Percentiles rank a stretch among this genome's conserved stretches.
Conservation (phyloP, 108 stramenopile genomes). For the Licmophora abbreviata region DNA sequence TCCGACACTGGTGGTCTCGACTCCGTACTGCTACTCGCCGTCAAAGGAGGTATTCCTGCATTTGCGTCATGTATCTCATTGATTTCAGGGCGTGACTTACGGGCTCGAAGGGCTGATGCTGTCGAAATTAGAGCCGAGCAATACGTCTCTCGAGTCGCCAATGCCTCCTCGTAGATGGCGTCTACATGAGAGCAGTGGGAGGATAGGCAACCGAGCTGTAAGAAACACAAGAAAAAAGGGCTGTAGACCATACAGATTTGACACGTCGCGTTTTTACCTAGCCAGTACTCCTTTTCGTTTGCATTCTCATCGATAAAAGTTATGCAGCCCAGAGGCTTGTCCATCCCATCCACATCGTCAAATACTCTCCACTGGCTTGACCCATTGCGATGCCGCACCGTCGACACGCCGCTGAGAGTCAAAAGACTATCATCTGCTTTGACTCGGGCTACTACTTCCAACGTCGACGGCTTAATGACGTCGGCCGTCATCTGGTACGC, state of each 20-base stretch:
- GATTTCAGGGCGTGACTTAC: slow-evolving; percentile 4
- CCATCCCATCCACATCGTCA: slow-evolving; percentile 48
- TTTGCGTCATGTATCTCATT: background rate
- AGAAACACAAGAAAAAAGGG: slow-evolving; percentile 23
- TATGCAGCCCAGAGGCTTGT: slow-evolving; percentile 48
- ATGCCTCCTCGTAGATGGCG: slow-evolving; percentile 64
- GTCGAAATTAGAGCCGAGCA: slow-evolving; percentile 49
- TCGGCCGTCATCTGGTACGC: slow-evolving; percentile 32
- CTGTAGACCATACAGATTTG: slow-evolving; percentile 34
- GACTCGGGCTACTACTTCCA: slow-evolving; percentile 53
- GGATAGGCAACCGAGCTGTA: slow-evolving; percentile 26
- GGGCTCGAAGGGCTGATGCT: slow-evolving; percentile 39
- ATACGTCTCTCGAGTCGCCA: slow-evolving; percentile 63
- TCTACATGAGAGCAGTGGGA: slow-evolving; percentile 23
- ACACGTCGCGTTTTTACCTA: no score
- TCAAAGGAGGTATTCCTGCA: slow-evolving; percentile 1
- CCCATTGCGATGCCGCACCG: slow-evolving; percentile 26
- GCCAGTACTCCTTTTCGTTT: slow-evolving; percentile 66
- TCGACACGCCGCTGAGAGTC: slow-evolving; percentile 22
- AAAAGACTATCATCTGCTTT: slow-evolving; percentile 47
- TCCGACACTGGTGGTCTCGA: slow-evolving; percentile 7
- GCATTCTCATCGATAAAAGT: slow-evolving; percentile 70
- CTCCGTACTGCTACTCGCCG: background rate
- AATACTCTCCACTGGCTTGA: slow-evolving; percentile 35
- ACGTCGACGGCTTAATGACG: slow-evolving; percentile 29